Evolutionary conservation across 495 filamentous ascomycete genomes (phyloP).

Genomic region (Choiromyces venosus): DNA sequence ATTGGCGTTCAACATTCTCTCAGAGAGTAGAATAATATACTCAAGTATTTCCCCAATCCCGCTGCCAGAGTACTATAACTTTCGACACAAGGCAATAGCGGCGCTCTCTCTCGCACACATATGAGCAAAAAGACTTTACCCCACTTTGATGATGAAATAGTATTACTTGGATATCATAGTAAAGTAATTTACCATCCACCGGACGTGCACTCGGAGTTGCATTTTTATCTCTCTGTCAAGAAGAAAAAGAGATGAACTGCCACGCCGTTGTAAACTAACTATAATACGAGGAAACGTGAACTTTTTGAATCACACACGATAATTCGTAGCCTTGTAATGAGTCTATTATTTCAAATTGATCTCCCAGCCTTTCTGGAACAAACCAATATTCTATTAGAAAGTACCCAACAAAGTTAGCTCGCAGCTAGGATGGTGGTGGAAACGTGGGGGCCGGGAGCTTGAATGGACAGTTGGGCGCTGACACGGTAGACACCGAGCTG

Average conservation of each 20-base stretch:
- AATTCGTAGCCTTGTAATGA: neutral
- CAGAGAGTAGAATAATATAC: neutral
- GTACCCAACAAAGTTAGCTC: neutral
- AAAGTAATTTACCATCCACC: neutral
- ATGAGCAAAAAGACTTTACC: neutral
- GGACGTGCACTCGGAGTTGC: neutral
- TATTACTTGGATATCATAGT: neutral
- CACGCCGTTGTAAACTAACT: neutral
- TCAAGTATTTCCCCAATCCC: neutral
- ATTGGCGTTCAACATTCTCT: neutral
- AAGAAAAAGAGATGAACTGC: neutral
- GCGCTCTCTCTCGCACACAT: neutral
- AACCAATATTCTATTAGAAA: neutral
- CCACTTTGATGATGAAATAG: neutral
- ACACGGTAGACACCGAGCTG: neutral
- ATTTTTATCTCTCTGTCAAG: neutral
- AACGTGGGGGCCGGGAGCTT: neutral
- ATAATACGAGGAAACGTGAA: too few species aligned
- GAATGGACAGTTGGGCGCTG: neutral
- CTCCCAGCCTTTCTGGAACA: neutral
- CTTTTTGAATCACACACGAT: neutral
- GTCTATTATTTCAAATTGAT: neutral
- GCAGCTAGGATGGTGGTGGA: neutral
- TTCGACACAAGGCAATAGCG: too few species aligned
- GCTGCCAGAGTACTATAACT: neutral